These are phyloP conservation scores for Scheffersomyces cryptocercus DNA, from an alignment of 1,139 yeast genomes.

Conservation along the genomic window DNA sequence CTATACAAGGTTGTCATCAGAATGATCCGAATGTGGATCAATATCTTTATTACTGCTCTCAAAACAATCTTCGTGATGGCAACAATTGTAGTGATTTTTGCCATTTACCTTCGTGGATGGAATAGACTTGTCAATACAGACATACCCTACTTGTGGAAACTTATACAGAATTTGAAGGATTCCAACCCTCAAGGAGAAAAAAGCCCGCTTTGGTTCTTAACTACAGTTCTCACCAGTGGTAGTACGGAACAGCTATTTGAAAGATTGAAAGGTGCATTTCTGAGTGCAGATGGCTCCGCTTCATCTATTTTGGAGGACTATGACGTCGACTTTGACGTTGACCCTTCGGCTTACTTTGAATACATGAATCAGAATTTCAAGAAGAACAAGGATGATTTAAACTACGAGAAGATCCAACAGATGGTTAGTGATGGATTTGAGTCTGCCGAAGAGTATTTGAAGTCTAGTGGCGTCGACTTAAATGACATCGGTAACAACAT, in stretches of 20 bases:
- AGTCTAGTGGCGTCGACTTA: constrained; percentile 9
- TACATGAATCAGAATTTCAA: constrained; percentile 20
- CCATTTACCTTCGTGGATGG: constrained; percentile 19
- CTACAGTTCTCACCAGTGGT: not conserved
- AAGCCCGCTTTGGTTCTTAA: not conserved
- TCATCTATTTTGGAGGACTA: constrained; percentile 5
- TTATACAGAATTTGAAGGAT: not conserved
- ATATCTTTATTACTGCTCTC: constrained; percentile 20
- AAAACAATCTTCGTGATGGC: constrained; percentile 18
- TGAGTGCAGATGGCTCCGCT: not conserved
- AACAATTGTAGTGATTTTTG: constrained; percentile 7
- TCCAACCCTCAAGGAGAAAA: not conserved
- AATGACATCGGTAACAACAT: constrained; percentile 4
- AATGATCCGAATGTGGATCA: constrained; percentile 28
- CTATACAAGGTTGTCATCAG: constrained; percentile 20
- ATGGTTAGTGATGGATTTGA: constrained; percentile 18
- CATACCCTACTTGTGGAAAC: constrained; percentile 6
- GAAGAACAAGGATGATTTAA: constrained; percentile 10
- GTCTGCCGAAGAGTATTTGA: constrained; percentile 8
- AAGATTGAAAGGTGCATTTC: not conserved
- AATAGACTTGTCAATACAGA: constrained; percentile 11
- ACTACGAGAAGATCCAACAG: constrained; percentile 15
- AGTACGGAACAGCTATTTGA: not conserved
- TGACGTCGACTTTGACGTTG: constrained; percentile 10
- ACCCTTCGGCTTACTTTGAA: constrained; percentile 15